Evolutionary conservation across 345 rosid species (phyloP), one percentile per base, ranked within the genome.

Genomic region (Pistacia atlantica): DNA sequence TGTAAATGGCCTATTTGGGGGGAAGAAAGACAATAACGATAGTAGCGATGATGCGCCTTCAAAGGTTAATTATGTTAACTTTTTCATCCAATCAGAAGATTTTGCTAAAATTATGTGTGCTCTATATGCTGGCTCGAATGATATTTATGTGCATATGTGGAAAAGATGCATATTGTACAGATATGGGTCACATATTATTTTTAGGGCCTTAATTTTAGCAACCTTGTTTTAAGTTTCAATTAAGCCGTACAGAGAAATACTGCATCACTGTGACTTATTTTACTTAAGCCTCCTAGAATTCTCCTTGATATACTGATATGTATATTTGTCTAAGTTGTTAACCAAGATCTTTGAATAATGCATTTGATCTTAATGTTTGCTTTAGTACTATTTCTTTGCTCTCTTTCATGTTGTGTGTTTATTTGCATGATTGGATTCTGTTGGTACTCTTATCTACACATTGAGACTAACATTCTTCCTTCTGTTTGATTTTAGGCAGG

Each of bases 1-100:
- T 54, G 88, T 92, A 38, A 67, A 83, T 84, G 91, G 88, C 70
- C 76, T 90, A 13, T 94, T 94, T 77, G 98, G 98, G 77, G 97
- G 96, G 35, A 90, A 91, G 54, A 92, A 89, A 83, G 93, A 94
- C 7, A 86, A 85, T 64, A 83, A 84, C 69, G 94, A 88, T 61
- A 86, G 85, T 74, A 72, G 87, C 49, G 93, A 86, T 55, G 98
- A 89, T 69, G 85, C 85, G 0, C 88, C 91, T 75, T 85, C 94
- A 58, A 92, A 94, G 97, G 98, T 92, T 73, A 63, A 49, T 45
- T 59, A 17, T 52, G 2, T 14, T 22, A 25, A 59, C 38, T 73
- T 46, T 74, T 71, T 57, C 31, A 68, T 71, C 8, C 35, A 46
- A 35, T 75, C 49, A 66, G n/a, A 20, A 66, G 8, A 56, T 33